Base-by-base conservation (phyloP, 768 basidiomycete genomes). In the Porphyrellus cyaneotinctus region DNA sequence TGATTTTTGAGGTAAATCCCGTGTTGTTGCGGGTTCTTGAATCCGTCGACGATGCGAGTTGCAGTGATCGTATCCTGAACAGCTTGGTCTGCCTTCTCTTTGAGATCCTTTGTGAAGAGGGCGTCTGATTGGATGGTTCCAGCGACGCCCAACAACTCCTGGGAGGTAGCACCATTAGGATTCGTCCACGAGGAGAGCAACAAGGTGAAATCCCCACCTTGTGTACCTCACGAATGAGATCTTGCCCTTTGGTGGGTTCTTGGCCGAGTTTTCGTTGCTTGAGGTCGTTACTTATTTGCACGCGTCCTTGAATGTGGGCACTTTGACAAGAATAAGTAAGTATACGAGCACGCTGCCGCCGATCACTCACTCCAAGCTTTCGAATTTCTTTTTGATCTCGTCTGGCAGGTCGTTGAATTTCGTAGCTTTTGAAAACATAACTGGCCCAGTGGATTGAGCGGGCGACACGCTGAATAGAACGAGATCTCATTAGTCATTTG, bases 401-500 rank as follows among this genome's bases (percentile, higher is more conserved):
- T 91, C 88, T 1, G 87, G 83, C 4, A 91, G 69, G 64, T 92
- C 90, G 49, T 91, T 92, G 68, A 90, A 92, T 63, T 89, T 91
- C 1, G 88, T 88, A 0, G 76, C 73, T 51, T 73, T 78, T 26
- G 74, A 74, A 38, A 75, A 72, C 18, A 66, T 14, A 31, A 63
- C 54, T 18, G 63, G 65, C 8, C 67, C 69, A 4, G 58, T 60
- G 7, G 53, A 9, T 54, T 71, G 70, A 52, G 63, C 53, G 20
- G 69, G 65, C 2, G 69, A 69, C 37, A 66, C 53, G 22, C 67
- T 72, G 36, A 44, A 7, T 8, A 55, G 22, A 18, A 50, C 10
- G 11, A 52, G 18, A 15, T 0, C n/a, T 38, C 17, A n/a, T 54
- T 32, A 64, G 42, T 49, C 10, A 31, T 7, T 24, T 24, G 12